phyloP scores from a whole-genome alignment of 495 filamentous ascomycete species.

The Viridothelium virens region DNA sequence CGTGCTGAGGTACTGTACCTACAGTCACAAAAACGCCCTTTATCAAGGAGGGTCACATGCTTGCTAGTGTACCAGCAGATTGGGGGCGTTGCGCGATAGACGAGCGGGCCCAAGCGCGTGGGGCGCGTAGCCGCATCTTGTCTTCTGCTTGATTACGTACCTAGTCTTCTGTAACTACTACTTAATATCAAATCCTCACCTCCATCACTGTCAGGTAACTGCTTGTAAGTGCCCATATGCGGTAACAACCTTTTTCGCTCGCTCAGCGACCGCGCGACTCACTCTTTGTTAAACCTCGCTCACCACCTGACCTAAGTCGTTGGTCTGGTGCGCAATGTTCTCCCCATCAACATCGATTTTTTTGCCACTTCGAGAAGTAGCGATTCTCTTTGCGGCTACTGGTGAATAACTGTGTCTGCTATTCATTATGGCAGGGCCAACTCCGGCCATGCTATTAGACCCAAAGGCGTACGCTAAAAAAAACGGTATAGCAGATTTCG shows the following conservation, averaged over 20 bases:
- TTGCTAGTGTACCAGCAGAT: not conserved
- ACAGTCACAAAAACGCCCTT: not conserved
- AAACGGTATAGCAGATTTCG: constrained; percentile 12
- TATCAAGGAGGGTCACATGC: not conserved
- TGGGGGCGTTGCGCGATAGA: not conserved
- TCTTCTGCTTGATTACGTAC: not conserved
- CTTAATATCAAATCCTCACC: too few relatives aligned
- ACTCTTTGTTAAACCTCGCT: not conserved
- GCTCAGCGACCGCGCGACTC: too few relatives aligned
- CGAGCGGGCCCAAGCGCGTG: constrained; percentile 1
- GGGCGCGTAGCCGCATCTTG: not conserved
- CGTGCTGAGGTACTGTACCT: not conserved
- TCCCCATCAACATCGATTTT: not conserved
- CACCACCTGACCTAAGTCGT: not conserved
- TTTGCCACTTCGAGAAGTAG: too few relatives aligned
- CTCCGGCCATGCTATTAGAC: constrained; percentile 18
- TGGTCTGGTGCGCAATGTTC: not conserved
- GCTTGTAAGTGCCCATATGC: too few relatives aligned
- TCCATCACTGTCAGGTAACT: too few relatives aligned
- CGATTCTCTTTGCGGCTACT: too few relatives aligned
- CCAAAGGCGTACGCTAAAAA: constrained; percentile 20
- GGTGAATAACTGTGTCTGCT: too few relatives aligned
- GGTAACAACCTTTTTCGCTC: too few relatives aligned
- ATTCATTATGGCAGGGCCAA: not conserved
- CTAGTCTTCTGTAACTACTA: too few relatives aligned